Conservation (phyloP, 495 filamentous ascomycete species). For the Talaromyces adpressus region DNA sequence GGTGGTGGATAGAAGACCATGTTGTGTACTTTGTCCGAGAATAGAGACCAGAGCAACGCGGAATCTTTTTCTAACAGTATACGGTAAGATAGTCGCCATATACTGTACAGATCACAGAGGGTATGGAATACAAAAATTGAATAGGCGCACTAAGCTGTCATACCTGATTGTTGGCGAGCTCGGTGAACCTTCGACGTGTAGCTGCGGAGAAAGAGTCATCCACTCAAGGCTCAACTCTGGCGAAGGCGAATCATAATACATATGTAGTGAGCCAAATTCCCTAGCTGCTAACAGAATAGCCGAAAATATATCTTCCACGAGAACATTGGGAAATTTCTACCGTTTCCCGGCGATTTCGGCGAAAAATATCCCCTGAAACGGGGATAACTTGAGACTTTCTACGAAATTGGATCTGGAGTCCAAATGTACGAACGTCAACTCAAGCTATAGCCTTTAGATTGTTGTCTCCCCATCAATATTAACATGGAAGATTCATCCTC, state of each 20-base stretch:
- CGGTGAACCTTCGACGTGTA: constrained; percentile 3
- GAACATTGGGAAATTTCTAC: constrained; percentile 4
- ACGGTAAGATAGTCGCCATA: constrained; percentile 1
- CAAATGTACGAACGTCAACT: background rate
- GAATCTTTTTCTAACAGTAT: constrained; percentile 4
- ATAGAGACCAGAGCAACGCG: background rate
- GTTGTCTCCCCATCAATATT: constrained; percentile 4
- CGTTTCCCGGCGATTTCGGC: background rate
- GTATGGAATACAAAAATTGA: constrained; percentile 1
- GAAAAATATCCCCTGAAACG: constrained; percentile 3
- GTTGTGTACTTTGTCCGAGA: constrained; percentile 1
- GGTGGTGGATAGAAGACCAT: constrained; percentile 80
- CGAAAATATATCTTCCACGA: constrained; percentile 5
- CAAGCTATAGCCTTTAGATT: constrained; percentile 4
- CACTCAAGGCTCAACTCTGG: constrained; percentile 6
- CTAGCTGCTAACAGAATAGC: constrained; percentile 6
- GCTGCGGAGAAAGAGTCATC: constrained; percentile 6
- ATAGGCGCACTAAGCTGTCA: constrained; percentile 5
- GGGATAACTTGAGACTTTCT: constrained; percentile 5
- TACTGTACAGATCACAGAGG: constrained; percentile 1
- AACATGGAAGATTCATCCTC: constrained; percentile 4
- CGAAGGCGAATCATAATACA: constrained; percentile 4
- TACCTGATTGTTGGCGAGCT: constrained; percentile 5
- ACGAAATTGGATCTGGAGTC: background rate
- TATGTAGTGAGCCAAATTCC: constrained; percentile 4